Percentiles rank a stretch among this genome's conserved stretches.
Conservation (phyloP, 2,329 filamentous ascomycete species). For the Trichoderma breve region DNA sequence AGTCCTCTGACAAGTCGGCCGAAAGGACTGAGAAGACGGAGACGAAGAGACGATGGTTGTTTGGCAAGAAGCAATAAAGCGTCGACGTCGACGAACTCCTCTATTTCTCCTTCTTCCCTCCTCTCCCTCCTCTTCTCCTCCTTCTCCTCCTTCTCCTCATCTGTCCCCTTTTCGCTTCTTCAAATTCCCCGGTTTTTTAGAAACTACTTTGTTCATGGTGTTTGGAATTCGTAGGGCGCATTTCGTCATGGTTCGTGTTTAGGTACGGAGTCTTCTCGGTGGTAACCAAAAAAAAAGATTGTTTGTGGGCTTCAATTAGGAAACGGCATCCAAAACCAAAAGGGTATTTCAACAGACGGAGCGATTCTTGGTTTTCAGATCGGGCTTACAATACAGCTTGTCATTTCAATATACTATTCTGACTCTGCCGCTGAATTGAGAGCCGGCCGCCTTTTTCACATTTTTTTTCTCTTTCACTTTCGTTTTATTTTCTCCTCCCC, state of each 20-base stretch:
- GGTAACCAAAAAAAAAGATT: not conserved
- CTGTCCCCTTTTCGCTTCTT: not conserved
- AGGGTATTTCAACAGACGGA: not conserved
- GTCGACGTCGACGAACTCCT: not conserved
- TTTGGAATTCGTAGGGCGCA: not conserved
- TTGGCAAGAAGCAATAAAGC: slow-evolving; percentile 8
- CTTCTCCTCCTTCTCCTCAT: too few relatives aligned
- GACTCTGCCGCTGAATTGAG: not conserved
- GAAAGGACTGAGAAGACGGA: slow-evolving; percentile 22
- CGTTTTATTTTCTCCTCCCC: not conserved
- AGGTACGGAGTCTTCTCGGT: slow-evolving; percentile 7
- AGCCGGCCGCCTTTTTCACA: not conserved
- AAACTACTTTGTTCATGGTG: not conserved
- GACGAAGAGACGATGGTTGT: slow-evolving; percentile 14
- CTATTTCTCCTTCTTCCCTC: not conserved
- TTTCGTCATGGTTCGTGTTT: not conserved
- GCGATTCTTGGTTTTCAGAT: slow-evolving; percentile 5
- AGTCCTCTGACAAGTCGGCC: not conserved
- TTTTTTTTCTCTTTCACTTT: not conserved
- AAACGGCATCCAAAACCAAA: not conserved
- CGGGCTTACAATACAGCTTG: not conserved
- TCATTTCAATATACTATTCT: slow-evolving; percentile 8
- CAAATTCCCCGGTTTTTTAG: not conserved
- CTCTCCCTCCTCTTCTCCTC: too few relatives aligned
- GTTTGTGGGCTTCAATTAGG: slow-evolving; percentile 10